Evolutionary conservation across 805 yeast genomes (phyloP).

Genomic region (Saccharomycopsis malanga): DNA sequence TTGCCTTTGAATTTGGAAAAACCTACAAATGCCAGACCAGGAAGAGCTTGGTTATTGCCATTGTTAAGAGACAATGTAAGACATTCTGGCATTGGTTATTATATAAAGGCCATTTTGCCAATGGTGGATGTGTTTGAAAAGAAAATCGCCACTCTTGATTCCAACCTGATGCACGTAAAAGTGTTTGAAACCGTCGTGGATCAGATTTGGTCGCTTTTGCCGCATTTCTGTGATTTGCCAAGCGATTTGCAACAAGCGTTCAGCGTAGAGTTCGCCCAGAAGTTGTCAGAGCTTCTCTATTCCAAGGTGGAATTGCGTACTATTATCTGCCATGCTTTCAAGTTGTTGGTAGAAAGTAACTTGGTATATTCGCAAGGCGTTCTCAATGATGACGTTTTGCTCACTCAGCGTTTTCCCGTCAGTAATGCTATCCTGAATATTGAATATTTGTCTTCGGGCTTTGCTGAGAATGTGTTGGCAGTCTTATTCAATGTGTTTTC

Average conservation of each 20-base stretch:
- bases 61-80: conserved; percentile 79
- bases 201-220: conserved; percentile 88
- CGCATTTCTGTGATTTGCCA: conserved; percentile 85
- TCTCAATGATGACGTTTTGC: conserved; percentile 46
- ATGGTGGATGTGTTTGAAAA: conserved; percentile 46
- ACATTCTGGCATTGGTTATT: conserved; percentile 61
- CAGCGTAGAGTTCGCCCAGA: conserved; percentile 69
- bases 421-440: conserved; percentile 49
- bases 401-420: conserved; percentile 55
- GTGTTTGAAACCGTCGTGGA: conserved; percentile 79
- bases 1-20: conserved; percentile 74
- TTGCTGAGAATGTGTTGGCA: conserved; percentile 68
- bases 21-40: conserved; percentile 48
- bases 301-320: conserved; percentile 69
- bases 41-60: conserved; percentile 95
- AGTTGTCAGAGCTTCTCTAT: conserved; percentile 67
- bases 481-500: conserved; percentile 89
- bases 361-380: conserved; percentile 55
- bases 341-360: conserved; percentile 72
- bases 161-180: conserved; percentile 62
- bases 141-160: conserved; percentile 39
- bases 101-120: conserved; percentile 60
- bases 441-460: conserved; percentile 52
- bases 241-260: conserved; percentile 59
- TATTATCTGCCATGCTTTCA: conserved; percentile 75